Evolutionary conservation across 1,284 basidiomycete species (phyloP).

Genomic region (Stygiomarasmius scandens): DNA sequence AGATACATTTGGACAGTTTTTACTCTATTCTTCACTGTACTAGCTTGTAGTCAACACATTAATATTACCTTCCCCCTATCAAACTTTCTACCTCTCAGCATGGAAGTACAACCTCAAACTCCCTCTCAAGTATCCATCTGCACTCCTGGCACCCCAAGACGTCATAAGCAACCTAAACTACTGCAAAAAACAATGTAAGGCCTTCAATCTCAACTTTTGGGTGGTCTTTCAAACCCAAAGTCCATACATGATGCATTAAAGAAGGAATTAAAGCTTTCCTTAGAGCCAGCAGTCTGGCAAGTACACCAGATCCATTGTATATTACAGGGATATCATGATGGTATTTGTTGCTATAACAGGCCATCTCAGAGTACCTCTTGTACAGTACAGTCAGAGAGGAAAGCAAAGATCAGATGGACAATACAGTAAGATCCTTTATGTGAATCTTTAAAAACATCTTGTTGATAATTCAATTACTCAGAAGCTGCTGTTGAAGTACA

Average conservation of each 20-base stretch:
- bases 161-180: background rate
- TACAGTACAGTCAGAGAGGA: too few species aligned
- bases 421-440: too few species aligned
- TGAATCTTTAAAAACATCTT: too few species aligned
- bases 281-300: background rate
- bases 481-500: too few species aligned
- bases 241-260: background rate
- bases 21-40: too few species aligned
- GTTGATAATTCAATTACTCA: too few species aligned
- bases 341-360: slow-evolving; percentile 2
- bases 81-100: background rate
- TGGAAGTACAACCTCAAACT: background rate
- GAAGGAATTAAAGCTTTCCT: background rate
- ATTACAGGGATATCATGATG: slow-evolving; percentile 4
- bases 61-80: too few species aligned
- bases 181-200: background rate
- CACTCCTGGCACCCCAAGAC: background rate
- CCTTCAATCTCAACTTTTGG: background rate
- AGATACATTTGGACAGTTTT: too few species aligned
- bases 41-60: too few species aligned
- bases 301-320: background rate
- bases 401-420: too few species aligned
- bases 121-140: background rate
- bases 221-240: background rate
- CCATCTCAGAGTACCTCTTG: too few species aligned